Base-by-base conservation (phyloP, 73 alveolate species). In the Tetrahymena borealis region DNA sequence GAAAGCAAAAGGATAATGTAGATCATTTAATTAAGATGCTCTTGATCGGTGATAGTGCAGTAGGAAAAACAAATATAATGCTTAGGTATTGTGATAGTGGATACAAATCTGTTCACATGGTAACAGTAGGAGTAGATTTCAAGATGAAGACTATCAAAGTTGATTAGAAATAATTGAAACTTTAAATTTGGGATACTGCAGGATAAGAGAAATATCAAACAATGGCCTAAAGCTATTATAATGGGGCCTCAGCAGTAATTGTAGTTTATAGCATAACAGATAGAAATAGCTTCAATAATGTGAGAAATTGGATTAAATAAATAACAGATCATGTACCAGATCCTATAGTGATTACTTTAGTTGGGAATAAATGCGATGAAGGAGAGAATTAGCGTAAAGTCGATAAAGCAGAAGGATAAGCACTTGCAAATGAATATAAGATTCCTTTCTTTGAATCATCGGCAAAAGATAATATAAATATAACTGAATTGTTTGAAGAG, bases 141-240 rank as follows among this genome's bases (percentile, higher is more conserved):
- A 97, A 97, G 94, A 94, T 96, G 39, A 94, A 97, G 90, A 95
- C 96, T 41, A 93, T 97, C n/a, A 93, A 96, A 77, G 95, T 96
- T 0, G 98, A 97, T 37, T 97, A 96, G 20, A 96, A 97, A 90
- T 43, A 90, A 28, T 92, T 97, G 37, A 94, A 96, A 78, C 91
- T 97, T 90, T 95, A 96, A 94, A 90, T 98, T 20, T 98, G 99
- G 99, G 99, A 97, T 95, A 98, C 99, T n/a, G 99, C 99, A 15
- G 99, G 99, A 42, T 96, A 98, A 91, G 99, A 98, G 60, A 90
- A 99, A 35, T 98, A 94, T 94, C 85, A 97, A 92, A 97, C 99
- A 8, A 96, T 98, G 90, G 96, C 99, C 28, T 94, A 95, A 94
- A 97, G 99, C 32, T 97, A 96, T 91, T 98, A 96, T 94, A 98